phyloP scores from a whole-genome alignment of 1,284 basidiomycete genomes.

The Agroathelia rolfsii region DNA sequence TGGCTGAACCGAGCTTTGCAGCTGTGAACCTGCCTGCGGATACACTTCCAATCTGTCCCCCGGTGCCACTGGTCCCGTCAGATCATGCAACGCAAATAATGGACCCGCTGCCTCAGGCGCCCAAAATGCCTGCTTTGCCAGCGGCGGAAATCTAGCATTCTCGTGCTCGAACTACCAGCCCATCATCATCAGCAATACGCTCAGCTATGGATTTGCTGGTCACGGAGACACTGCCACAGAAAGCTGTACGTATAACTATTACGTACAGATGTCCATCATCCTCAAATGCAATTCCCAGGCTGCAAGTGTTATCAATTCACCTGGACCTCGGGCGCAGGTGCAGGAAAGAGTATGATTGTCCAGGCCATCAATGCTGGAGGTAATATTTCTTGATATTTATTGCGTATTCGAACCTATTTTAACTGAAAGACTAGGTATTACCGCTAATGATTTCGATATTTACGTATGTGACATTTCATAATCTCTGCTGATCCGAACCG shows the following conservation, averaged over 20 bases:
- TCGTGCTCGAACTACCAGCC: conserved; percentile 16
- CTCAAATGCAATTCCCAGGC: conserved; percentile 6
- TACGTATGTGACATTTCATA: conserved; percentile 9
- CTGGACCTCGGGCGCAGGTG: conserved; percentile 14
- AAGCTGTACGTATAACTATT: conserved; percentile 7
- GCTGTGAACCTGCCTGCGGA: conserved; percentile 15
- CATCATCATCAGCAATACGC: too few relatives aligned
- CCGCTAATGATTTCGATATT: conserved; percentile 14
- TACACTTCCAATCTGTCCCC: conserved; percentile 12
- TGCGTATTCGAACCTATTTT: background rate
- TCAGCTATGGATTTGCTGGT: conserved; percentile 16
- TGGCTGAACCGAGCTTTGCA: too few relatives aligned
- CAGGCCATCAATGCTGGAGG: conserved; percentile 17
- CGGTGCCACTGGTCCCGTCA: conserved; percentile 13
- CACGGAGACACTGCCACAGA: conserved; percentile 15
- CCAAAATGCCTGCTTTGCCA: conserved; percentile 15
- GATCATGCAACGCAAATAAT: conserved; percentile 13
- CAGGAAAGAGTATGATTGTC: conserved; percentile 16
- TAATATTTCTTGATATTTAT: background rate
- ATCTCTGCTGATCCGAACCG: background rate
- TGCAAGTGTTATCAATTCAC: conserved; percentile 17
- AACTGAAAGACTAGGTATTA: conserved; percentile 10
- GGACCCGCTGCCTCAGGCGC: conserved; percentile 11
- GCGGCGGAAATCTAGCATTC: conserved; percentile 12
- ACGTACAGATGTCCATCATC: background rate